Base-by-base conservation (phyloP, 257 asterid species). In the Coffea canephora region DNA sequence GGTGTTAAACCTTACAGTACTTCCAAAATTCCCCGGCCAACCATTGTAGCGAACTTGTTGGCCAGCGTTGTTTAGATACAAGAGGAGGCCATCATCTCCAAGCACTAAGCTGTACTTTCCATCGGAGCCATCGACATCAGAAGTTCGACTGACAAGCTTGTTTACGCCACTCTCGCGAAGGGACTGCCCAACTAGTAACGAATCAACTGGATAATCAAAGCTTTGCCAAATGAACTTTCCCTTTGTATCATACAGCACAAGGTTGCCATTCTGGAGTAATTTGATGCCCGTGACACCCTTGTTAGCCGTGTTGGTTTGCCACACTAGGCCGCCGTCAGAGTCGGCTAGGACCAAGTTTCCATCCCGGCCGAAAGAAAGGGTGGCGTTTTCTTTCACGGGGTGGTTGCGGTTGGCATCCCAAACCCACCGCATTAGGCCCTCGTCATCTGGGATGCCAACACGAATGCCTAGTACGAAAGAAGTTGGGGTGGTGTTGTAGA, bases 151-250 rank as follows among this genome's bases (percentile, higher is more conserved):
- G 8, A 80, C 76, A 10, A 80, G 83, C 72, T 70, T 80, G 8
- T 46, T 55, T 3, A 46, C 54, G 16, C 67, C 74, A n/a, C 34
- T 11, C 3, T 48, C 2, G 15, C 57, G 68, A 74, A 79, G 46
- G 6, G 78, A 72, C 77, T 65, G 64, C n/a, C 84, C 82, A 0
- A 76, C 70, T 1, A 77, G 79, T 46, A 84, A 73, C 12, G 74
- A 72, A 74, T 84, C 84, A 16, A 75, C 78, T 2, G 84, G 87
- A 48, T 80, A 49, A 77, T 83, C 84, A 80, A 80, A 83, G 25
- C 84, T 79, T 76, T 83, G 82, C 84, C 86, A 80, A 36, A 80
- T 6, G 45, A 78, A 6, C 1, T 49, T 71, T 27, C 80, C 80
- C 25, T 74, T 76, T 16, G 55, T 65, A n/a, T 80, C 74, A 41